phyloP scores from a whole-genome alignment of 2,329 filamentous ascomycete genomes.

The Talaromyces islandicus region DNA sequence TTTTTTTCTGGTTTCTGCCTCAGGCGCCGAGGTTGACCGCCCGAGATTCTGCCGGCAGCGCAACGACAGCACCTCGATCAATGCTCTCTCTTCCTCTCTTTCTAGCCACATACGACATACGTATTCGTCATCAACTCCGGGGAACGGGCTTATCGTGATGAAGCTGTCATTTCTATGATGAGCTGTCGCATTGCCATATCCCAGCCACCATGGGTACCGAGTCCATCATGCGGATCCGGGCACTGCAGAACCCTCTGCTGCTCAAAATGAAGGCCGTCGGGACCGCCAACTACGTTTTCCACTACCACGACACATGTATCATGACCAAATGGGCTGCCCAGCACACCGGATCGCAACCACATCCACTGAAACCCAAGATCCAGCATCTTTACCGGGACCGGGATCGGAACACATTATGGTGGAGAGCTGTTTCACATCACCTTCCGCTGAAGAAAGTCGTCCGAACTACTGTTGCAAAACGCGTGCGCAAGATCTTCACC shows the following conservation, averaged over 20 bases:
- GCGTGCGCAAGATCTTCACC: conserved; percentile 40
- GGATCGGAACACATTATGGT: conserved; percentile 43
- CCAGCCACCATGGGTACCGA: neutral
- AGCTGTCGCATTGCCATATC: neutral
- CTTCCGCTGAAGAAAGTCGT: conserved; percentile 37
- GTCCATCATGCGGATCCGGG: neutral
- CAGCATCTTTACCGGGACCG: conserved; percentile 30
- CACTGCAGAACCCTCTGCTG: neutral
- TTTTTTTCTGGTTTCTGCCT: conserved; percentile 15
- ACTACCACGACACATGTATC: conserved; percentile 18
- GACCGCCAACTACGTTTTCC: neutral
- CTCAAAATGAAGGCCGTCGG: neutral
- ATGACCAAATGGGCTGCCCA: conserved; percentile 13
- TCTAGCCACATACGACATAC: neutral
- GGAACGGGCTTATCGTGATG: neutral
- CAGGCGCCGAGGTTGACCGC: conserved; percentile 8
- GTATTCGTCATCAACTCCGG: neutral
- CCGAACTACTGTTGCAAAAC: conserved; percentile 40
- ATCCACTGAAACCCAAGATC: conserved; percentile 34
- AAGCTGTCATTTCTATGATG: neutral
- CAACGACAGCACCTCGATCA: neutral
- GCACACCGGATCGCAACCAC: conserved; percentile 9
- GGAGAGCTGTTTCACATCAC: conserved; percentile 32
- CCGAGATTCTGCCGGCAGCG: conserved; percentile 5
- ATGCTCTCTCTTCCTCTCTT: neutral